Evolutionary conservation across 441 rosid species (phyloP).

Genomic region (Pelargonium australe): DNA sequence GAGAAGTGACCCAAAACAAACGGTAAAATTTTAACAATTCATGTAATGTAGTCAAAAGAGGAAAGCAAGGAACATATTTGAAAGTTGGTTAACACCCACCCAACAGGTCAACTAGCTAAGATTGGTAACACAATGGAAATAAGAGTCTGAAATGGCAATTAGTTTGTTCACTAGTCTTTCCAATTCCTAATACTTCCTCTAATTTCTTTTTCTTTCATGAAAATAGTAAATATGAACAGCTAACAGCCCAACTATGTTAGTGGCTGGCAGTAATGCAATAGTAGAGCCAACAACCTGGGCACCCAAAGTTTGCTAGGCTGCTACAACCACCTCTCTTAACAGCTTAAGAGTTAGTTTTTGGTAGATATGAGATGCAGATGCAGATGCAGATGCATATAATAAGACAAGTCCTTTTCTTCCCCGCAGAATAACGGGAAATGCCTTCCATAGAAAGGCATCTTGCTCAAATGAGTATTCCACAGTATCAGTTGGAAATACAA

Average conservation of each 20-base stretch:
- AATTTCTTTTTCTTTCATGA: background rate
- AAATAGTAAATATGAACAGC: constrained; percentile 11
- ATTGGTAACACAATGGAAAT: too few relatives aligned
- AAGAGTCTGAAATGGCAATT: too few relatives aligned
- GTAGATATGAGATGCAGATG: constrained; percentile 20
- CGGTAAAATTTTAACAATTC: too few relatives aligned
- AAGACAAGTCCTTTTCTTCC: constrained; percentile 5
- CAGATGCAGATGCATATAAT: constrained; percentile 13
- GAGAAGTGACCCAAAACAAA: too few relatives aligned
- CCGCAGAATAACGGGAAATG: background rate
- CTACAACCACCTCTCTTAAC: constrained; percentile 29
- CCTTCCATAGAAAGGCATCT: constrained; percentile 39
- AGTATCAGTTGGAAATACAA: constrained; percentile 8
- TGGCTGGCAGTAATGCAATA: background rate
- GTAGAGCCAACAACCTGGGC: background rate
- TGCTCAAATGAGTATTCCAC: constrained; percentile 57
- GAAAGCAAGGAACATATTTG: too few relatives aligned
- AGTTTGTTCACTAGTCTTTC: too few relatives aligned
- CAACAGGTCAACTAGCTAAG: too few relatives aligned
- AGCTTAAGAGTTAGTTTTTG: constrained; percentile 5
- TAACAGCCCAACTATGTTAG: constrained; percentile 24
- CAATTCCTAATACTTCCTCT: too few relatives aligned
- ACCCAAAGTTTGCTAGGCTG: constrained; percentile 13
- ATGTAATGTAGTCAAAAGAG: too few relatives aligned
- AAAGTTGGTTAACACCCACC: too few relatives aligned